Evolutionary conservation across 495 filamentous ascomycete species (phyloP).

Genomic region (Aspergillus sclerotioniger): DNA sequence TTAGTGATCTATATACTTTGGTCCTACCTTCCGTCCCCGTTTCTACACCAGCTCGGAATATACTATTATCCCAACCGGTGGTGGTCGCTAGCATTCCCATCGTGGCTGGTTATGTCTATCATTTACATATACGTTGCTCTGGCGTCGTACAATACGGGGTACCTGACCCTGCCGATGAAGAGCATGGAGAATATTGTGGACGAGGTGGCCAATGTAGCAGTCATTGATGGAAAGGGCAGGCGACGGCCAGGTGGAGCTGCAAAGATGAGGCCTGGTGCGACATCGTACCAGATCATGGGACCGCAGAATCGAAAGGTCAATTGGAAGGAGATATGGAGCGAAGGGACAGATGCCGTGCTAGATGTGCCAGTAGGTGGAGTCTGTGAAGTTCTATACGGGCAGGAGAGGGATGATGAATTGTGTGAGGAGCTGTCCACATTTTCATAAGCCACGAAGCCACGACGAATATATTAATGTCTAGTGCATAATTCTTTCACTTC

Average conservation of each 20-base stretch:
- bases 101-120: constrained; percentile 82
- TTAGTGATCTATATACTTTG: constrained; percentile 85
- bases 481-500: too few relatives aligned
- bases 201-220: constrained; percentile 80
- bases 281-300: constrained; percentile 47
- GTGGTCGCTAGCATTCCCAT: constrained; percentile 92
- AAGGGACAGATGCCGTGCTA: constrained; percentile 96
- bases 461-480: background rate
- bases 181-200: constrained; percentile 91
- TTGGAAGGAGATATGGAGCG: constrained; percentile 82
- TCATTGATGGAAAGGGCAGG: constrained; percentile 69
- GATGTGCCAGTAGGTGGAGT: constrained; percentile 95
- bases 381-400: constrained; percentile 75
- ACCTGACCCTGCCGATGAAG: constrained; percentile 76
- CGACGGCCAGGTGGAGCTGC: constrained; percentile 46
- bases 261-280: constrained; percentile 46
- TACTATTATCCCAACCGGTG: constrained; percentile 96
- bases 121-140: constrained; percentile 94
- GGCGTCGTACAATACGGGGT: constrained; percentile 84
- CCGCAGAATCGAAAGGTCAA: constrained; percentile 50
- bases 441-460: background rate
- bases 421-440: constrained; percentile 13
- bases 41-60: constrained; percentile 89
- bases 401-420: constrained; percentile 37
- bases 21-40: constrained; percentile 88